Conservation (phyloP, 2,329 filamentous ascomycete genomes). For the Ophiostoma quercus region DNA sequence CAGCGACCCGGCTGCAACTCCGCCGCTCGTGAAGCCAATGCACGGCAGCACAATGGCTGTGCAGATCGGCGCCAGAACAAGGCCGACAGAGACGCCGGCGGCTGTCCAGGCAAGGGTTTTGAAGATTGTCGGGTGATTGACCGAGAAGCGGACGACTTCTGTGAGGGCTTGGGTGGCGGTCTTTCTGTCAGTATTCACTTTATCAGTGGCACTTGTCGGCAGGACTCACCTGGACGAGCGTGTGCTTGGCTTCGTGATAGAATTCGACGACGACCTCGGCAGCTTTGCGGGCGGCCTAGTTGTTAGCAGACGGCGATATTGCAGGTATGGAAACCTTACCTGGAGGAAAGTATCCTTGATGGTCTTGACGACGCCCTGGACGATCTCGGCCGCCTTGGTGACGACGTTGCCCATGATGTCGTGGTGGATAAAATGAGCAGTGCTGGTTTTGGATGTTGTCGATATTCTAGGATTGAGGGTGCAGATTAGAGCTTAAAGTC, state of each 20-base stretch:
- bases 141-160: background rate
- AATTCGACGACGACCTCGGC: background rate
- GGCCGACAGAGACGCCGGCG: background rate
- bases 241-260: background rate
- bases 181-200: background rate
- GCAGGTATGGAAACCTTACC: no score
- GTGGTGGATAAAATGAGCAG: background rate
- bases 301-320: background rate
- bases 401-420: conserved; percentile 7
- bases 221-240: background rate
- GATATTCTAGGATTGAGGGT: background rate
- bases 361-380: no score
- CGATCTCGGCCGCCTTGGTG: background rate
- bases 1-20: background rate
- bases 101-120: background rate
- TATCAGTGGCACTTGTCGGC: background rate
- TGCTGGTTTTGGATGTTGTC: background rate
- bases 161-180: background rate
- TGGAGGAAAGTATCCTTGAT: background rate
- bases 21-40: background rate
- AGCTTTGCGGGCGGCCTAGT: background rate
- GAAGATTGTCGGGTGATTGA: background rate
- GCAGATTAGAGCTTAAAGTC: no score
- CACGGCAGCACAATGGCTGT: background rate
- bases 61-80: background rate